These are phyloP conservation scores for Wickerhamomyces ciferrii DNA, from an alignment of 805 yeast species.

Conservation along the genomic window DNA sequence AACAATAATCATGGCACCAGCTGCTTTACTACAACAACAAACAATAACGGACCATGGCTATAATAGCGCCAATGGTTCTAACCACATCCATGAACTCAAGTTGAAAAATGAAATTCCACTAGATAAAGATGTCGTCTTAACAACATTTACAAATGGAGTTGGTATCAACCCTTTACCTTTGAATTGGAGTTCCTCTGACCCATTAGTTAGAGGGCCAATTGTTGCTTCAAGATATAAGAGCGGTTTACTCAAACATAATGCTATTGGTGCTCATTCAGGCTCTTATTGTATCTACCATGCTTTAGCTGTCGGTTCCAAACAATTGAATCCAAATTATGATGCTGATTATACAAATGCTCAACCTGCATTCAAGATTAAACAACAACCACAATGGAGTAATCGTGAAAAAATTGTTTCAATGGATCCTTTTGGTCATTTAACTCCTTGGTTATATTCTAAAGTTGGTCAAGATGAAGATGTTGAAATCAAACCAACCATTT, in stretches of 20 bases:
- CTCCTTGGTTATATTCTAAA: constrained; percentile 53
- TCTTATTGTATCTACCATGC: constrained; percentile 64
- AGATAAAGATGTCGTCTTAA: constrained; percentile 32
- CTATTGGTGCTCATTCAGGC: constrained; percentile 63
- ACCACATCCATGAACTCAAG: constrained; percentile 10
- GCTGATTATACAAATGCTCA: constrained; percentile 62
- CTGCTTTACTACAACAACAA: constrained; percentile 15
- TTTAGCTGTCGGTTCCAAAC: constrained; percentile 56
- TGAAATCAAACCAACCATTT: constrained; percentile 59
- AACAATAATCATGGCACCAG: constrained; percentile 28
- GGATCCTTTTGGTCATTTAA: constrained; percentile 65
- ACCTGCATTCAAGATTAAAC: constrained; percentile 52
- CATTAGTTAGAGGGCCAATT: constrained; percentile 49
- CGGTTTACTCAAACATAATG: constrained; percentile 49
- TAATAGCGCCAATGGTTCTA: neutral
- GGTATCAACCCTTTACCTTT: constrained; percentile 43
- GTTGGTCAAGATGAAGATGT: constrained; percentile 39
- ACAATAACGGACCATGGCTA: constrained; percentile 3
- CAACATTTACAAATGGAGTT: constrained; percentile 50
- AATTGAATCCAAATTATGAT: constrained; percentile 42
- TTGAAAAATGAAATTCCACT: constrained; percentile 15
- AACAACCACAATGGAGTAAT: constrained; percentile 52
- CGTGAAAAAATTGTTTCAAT: constrained; percentile 53
- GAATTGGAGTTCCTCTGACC: constrained; percentile 48
- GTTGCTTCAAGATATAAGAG: constrained; percentile 45